Evolutionary conservation across 1,284 basidiomycete species (phyloP).

Genomic region (Naganishia liquefaciens): DNA sequence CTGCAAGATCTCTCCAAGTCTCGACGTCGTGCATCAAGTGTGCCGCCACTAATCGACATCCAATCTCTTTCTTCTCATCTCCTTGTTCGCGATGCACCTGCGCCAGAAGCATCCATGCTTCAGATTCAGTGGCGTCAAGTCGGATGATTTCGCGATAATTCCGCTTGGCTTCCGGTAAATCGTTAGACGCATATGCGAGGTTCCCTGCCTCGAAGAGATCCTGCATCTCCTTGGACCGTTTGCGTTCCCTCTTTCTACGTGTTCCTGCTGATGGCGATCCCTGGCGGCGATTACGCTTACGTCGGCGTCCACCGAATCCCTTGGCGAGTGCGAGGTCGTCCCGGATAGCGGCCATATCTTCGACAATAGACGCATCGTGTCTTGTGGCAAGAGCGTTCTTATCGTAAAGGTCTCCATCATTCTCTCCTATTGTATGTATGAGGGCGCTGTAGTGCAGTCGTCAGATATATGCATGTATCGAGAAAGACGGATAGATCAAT

Average conservation of each 20-base stretch:
- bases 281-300: conserved; percentile 20
- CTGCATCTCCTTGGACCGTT: conserved; percentile 77
- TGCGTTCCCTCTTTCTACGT: conserved; percentile 57
- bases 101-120: conserved; percentile 84
- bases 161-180: conserved; percentile 64
- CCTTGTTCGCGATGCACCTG: conserved; percentile 72
- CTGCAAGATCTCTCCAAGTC: conserved; percentile 81
- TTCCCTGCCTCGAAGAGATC: conserved; percentile 82
- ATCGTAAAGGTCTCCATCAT: conserved; percentile 16
- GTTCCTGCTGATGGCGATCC: conserved; percentile 19
- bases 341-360: conserved; percentile 30
- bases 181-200: conserved; percentile 74
- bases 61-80: conserved; percentile 71
- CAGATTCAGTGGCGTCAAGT: conserved; percentile 80
- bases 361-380: conserved; percentile 27
- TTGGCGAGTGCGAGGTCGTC: conserved; percentile 30
- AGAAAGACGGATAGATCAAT: neutral
- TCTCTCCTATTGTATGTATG: conserved; percentile 13
- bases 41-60: conserved; percentile 84
- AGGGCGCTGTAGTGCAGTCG: conserved; percentile 2
- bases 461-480: too few species aligned
- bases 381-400: conserved; percentile 9
- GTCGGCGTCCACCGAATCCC: conserved; percentile 25
- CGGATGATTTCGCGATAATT: conserved; percentile 79
- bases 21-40: conserved; percentile 80